Conservation (phyloP, 192 early-diverging fungal genomes). For the Coemansia brasiliensis region DNA sequence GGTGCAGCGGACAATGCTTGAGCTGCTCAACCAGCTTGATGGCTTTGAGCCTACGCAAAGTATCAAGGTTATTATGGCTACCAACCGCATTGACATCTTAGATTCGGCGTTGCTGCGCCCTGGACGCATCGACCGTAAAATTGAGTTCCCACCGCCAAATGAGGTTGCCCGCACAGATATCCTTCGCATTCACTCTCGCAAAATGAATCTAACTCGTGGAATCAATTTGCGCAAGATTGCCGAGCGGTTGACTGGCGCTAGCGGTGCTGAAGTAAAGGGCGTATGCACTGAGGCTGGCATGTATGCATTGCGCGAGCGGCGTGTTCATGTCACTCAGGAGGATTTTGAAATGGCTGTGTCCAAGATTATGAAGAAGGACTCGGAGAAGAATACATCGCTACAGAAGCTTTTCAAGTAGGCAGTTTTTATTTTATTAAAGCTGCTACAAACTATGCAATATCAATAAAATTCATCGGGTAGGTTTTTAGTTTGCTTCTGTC, state of each 20-base stretch:
- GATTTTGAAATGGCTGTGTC: conserved; percentile 99
- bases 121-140: conserved; percentile 88
- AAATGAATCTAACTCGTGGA: conserved; percentile 88
- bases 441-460: background rate
- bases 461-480: conserved; percentile 7
- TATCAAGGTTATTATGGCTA: conserved; percentile 93
- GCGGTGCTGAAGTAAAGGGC: conserved; percentile 87
- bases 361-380: conserved; percentile 99
- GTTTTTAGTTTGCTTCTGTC: conserved; percentile 11
- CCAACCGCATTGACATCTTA: conserved; percentile 88
- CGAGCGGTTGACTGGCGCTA: conserved; percentile 80
- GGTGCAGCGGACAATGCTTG: conserved; percentile 89
- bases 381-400: conserved; percentile 93
- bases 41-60: conserved; percentile 90
- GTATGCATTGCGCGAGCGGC: conserved; percentile 90
- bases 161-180: conserved; percentile 85
- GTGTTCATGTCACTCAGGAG: conserved; percentile 99
- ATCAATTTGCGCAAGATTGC: conserved; percentile 90
- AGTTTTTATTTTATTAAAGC: background rate
- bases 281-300: conserved; percentile 88
- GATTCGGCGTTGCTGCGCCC: conserved; percentile 86
- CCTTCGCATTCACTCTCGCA: conserved; percentile 87
- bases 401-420: conserved; percentile 95
- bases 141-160: conserved; percentile 87
- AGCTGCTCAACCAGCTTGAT: conserved; percentile 86